These are phyloP conservation scores for Shiraia sp. DNA, from an alignment of 2,329 filamentous ascomycete species.

Conservation along the genomic window DNA sequence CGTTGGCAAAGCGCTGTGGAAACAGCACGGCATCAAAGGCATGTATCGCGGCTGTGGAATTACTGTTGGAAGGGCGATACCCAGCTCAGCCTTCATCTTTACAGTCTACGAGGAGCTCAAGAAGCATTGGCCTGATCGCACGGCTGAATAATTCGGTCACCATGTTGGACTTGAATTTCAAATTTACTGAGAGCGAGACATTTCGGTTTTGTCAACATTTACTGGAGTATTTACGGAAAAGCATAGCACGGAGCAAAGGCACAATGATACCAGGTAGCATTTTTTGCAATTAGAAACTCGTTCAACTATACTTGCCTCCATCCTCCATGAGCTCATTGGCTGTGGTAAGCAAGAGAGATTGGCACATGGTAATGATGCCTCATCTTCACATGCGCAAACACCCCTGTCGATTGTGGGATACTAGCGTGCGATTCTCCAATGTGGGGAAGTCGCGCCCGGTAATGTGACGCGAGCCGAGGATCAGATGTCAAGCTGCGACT, in stretches of 20 bases:
- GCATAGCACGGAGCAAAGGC: conserved; percentile 8
- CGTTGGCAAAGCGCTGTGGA: conserved; percentile 77
- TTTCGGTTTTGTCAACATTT: neutral
- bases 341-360: too few relatives aligned
- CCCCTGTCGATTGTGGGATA: conserved; percentile 16
- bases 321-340: too few relatives aligned
- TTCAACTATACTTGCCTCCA: neutral
- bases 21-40: conserved; percentile 77
- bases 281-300: neutral
- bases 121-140: conserved; percentile 40
- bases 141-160: conserved; percentile 4
- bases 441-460: conserved; percentile 37
- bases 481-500: conserved; percentile 27
- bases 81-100: conserved; percentile 98
- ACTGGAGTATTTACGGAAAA: conserved; percentile 8
- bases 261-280: conserved; percentile 15
- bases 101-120: conserved; percentile 90
- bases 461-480: conserved; percentile 43
- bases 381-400: conserved; percentile 32
- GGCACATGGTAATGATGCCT: conserved; percentile 18
- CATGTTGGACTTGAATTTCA: neutral
- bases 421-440: conserved; percentile 23
- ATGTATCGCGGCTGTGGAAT: conserved; percentile 95
- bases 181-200: neutral
- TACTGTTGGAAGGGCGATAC: conserved; percentile 82